phyloP scores from a whole-genome alignment of 371 early-diverging fungal genomes.

The Lichtheimia corymbifera region DNA sequence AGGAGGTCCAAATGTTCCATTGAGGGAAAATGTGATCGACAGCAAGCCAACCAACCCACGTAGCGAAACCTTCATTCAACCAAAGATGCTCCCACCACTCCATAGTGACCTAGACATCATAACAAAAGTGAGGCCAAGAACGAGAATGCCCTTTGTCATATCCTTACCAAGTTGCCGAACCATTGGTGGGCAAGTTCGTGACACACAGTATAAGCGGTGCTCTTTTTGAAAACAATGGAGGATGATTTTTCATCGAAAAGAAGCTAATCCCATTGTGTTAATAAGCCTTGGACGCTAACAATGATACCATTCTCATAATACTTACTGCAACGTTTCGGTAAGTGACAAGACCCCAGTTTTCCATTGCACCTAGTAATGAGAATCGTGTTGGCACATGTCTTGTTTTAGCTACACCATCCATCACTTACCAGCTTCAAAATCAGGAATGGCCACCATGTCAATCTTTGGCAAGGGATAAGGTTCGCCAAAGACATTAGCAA shows the following conservation, averaged over 20 bases:
- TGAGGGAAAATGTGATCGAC: constrained; percentile 77
- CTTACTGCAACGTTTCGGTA: constrained; percentile 71
- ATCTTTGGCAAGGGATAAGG: constrained; percentile 87
- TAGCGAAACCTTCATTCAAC: constrained; percentile 97
- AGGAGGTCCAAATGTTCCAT: constrained; percentile 81
- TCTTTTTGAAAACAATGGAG: constrained; percentile 70
- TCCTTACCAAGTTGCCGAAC: constrained; percentile 84
- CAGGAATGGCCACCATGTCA: constrained; percentile 90
- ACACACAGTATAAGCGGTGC: constrained; percentile 83
- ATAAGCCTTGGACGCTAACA: not conserved
- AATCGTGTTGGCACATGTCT: not conserved
- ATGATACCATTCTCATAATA: not conserved
- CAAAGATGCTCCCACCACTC: constrained; percentile 93
- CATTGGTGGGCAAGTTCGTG: constrained; percentile 96
- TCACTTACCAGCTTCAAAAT: constrained; percentile 72
- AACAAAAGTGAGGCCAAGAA: not conserved
- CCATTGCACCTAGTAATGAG: constrained; percentile 64
- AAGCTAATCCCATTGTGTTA: constrained; percentile 30
- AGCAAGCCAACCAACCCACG: constrained; percentile 87
- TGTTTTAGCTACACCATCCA: not conserved
- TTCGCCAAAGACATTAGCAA: constrained; percentile 83
- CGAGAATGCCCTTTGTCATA: not conserved
- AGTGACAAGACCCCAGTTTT: constrained; percentile 94
- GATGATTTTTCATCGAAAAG: constrained; percentile 75
- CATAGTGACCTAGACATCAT: constrained; percentile 46